Conservation (phyloP, 2,329 filamentous ascomycete species). For the Graphiopsis chlorocephala region DNA sequence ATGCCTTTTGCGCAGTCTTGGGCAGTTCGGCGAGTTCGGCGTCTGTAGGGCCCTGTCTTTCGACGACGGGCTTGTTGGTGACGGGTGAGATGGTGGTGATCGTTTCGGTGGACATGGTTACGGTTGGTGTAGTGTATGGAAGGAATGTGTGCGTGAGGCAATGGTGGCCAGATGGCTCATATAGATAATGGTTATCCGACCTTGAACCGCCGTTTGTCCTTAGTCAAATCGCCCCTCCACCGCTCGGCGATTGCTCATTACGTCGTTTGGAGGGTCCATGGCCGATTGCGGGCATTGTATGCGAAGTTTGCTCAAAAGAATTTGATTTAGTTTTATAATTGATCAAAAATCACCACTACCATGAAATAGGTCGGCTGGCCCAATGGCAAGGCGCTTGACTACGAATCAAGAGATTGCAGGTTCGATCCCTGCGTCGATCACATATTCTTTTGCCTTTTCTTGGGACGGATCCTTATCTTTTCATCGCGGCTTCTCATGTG, state of each 20-base stretch:
- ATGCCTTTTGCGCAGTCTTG: conserved; percentile 68
- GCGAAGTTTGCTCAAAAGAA: background rate
- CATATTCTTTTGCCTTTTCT: background rate
- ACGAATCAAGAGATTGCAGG: conserved; percentile 34
- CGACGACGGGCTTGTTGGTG: conserved; percentile 80
- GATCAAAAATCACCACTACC: too few species aligned
- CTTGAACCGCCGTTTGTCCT: background rate
- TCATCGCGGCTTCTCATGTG: background rate
- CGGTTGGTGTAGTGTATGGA: background rate
- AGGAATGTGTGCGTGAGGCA: background rate
- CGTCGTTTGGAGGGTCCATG: background rate
- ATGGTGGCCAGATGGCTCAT: background rate
- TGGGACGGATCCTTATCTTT: background rate
- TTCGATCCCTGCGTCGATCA: conserved; percentile 18
- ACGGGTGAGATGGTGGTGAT: conserved; percentile 83
- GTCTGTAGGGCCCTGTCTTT: conserved; percentile 69
- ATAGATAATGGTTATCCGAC: background rate
- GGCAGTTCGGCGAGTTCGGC: conserved; percentile 71
- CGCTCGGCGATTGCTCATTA: conserved; percentile 2
- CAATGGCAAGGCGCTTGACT: conserved; percentile 60
- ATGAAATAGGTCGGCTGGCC: conserved; percentile 38
- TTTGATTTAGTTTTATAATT: too few species aligned
- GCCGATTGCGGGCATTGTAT: background rate
- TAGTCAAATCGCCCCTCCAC: conserved; percentile 4
- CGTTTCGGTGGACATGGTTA: conserved; percentile 53